Evolutionary conservation across 257 asterid species (phyloP).

Genomic region (Penstemon barbatus): DNA sequence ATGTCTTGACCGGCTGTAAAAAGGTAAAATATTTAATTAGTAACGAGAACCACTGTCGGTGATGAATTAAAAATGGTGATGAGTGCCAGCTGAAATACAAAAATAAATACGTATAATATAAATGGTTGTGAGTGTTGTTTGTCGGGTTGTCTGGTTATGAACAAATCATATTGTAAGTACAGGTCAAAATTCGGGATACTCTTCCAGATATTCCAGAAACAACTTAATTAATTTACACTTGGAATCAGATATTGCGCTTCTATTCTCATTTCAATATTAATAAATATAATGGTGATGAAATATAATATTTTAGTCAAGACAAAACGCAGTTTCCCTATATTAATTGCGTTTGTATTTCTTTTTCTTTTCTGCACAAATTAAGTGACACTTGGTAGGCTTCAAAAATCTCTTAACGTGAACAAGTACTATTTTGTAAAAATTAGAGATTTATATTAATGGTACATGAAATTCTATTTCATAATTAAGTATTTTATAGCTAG

Average conservation of each 20-base stretch:
- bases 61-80: background rate
- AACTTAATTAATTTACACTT: background rate
- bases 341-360: too few relatives aligned
- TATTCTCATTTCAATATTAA: too few relatives aligned
- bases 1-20: background rate
- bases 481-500: too few relatives aligned
- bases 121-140: slow-evolving; percentile 4
- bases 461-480: too few relatives aligned
- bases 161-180: background rate
- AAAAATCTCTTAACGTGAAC: too few relatives aligned
- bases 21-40: slow-evolving; percentile 8
- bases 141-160: slow-evolving; percentile 25
- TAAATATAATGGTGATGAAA: too few relatives aligned
- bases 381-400: too few relatives aligned
- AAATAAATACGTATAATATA: background rate
- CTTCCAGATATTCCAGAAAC: background rate
- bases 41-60: slow-evolving; percentile 20
- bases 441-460: background rate
- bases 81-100: background rate
- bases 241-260: background rate
- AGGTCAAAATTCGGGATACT: slow-evolving; percentile 1
- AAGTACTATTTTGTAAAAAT: too few relatives aligned
- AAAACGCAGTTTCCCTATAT: too few relatives aligned
- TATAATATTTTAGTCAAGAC: background rate
- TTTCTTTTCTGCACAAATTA: too few relatives aligned